Base-by-base conservation (phyloP, 352 stramenopile species). In the Globisporangium canariense region DNA sequence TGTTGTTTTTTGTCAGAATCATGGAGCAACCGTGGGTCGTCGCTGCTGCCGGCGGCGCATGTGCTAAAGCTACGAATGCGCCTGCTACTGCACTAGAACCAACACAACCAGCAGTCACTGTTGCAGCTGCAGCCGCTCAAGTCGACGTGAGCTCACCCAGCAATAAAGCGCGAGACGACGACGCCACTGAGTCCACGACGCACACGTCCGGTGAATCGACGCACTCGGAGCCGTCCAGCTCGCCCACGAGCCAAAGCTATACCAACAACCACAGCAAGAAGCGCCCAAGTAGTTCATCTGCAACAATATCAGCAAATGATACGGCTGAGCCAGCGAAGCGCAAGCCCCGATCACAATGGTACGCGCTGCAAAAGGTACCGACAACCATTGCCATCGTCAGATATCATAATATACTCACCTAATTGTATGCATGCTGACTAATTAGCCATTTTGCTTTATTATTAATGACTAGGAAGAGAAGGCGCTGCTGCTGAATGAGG, bases 401-500 rank as follows among this genome's bases (percentile, higher is more conserved):
- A 20, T 4, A 9, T 13, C 8, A 28, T 43, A 38, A 28, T 28
- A 28, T 28, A 28, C 25, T 28, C 25, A 28, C 25, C 32, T 8
- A 36, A 8, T 36, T 36, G 11, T 25, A 22, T 14, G 9, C 28
- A 25, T 14, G 9, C 28, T 14, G 2, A 20, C 14, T 43, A 16
- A 13, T 11, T 6, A 5, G n/a, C 8, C 32, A 41, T 34, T 34
- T 6, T 47, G 25, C n/a, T 18, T 28, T n/a, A n/a, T 20, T n/a
- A 38, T 13, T 20, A 55, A 8, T 30, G 25, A 18, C 1, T 40
- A 71, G 56, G 61, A 71, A 59, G 66, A 67, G 32, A 68, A 64
- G 43, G 61, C 56, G 13, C 14, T 46, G n/a, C 54, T 70, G 20
- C 28, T 64, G 40, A 53, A 67, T 56, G 59, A 70, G 41, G 43